These are phyloP conservation scores for Huiozyma naganishii DNA, from an alignment of 805 yeast genomes.

Conservation along the genomic window DNA sequence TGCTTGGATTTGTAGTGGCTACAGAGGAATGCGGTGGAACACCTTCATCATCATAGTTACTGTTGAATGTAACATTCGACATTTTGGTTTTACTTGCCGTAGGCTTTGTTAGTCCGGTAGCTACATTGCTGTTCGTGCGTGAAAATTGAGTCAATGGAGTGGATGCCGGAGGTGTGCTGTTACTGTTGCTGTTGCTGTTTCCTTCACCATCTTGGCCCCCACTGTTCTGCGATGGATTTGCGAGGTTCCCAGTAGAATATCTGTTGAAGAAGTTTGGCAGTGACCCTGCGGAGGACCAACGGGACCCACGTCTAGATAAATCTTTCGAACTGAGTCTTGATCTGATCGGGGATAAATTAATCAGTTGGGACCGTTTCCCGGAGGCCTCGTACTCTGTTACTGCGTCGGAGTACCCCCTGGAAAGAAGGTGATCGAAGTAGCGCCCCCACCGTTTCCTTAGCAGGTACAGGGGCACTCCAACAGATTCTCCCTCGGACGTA, in stretches of 20 bases:
- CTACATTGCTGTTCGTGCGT: not conserved
- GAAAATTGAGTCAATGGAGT: not conserved
- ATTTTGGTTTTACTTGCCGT: not conserved
- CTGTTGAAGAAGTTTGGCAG: slow-evolving; percentile 1
- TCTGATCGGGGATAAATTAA: slow-evolving; percentile 3
- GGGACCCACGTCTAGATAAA: slow-evolving; percentile 4
- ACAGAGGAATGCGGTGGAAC: slow-evolving; percentile 7
- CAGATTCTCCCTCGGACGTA: slow-evolving; percentile 53
- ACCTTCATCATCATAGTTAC: slow-evolving; percentile 10
- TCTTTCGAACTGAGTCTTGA: slow-evolving; percentile 3
- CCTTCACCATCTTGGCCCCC: not conserved
- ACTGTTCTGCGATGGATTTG: not conserved
- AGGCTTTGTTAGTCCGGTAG: not conserved
- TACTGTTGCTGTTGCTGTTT: too few species aligned
- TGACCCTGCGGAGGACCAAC: slow-evolving; percentile 7
- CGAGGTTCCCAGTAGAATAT: not conserved
- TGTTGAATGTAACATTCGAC: not conserved
- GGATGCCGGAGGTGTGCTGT: not conserved
- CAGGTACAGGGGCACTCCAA: slow-evolving; percentile 50
- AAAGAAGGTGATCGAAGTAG: slow-evolving; percentile 49
- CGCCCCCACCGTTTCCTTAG: slow-evolving; percentile 71
- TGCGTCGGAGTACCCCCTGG: slow-evolving; percentile 56
- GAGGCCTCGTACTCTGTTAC: slow-evolving; percentile 17
- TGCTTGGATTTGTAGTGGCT: not conserved
- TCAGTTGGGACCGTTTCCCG: slow-evolving; percentile 1